Base-by-base conservation (phyloP, 768 basidiomycete genomes). In the Lactarius pseudohatsudake region DNA sequence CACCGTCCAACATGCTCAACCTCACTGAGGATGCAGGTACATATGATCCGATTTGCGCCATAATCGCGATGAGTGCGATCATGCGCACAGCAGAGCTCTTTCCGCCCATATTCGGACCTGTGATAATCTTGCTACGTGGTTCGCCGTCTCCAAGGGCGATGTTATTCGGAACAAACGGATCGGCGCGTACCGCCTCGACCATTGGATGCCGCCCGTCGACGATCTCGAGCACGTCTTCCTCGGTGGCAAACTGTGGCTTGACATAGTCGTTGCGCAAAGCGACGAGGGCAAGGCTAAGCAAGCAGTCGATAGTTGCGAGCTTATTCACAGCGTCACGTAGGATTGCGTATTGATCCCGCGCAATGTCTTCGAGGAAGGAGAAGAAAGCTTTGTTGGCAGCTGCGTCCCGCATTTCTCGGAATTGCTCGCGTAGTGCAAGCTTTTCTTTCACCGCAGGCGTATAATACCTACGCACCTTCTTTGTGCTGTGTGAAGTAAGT, bases 1-100 rank as follows among this genome's bases (percentile, higher is more conserved):
- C 85, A 0, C 88, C 86, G 72, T 98, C 95, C 59, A 94, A 81
- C 60, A 96, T 78, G n/a, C 90, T 86, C 54, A 96, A 77, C 69
- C 77, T 89, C 57, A 91, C 89, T 0, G 85, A 82, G 16, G 78
- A 76, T 1, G 94, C 94, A 20, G 96, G 96, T 2, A 98, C 93
- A 73, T 92, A 96, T 18, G 88, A 90, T 13, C 96, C 96, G n/a
- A 97, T 87, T 74, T 98, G 95, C 1, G 92, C 90, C 90, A 84
- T 82, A 20, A 92, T 83, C 6, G 82, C 85, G 65, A 91, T 86
- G 59, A 94, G 80, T 16, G 89, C 90, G 32, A 89, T 81, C 86
- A 90, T 91, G 40, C 91, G 79, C 26, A 94, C 91, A 53, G 83
- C 86, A 38, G 90, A 92, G 69, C 91, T 94, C 77, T 97, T 97